Evolutionary conservation across 768 basidiomycete species (phyloP).

Genomic region (Tylopilus rubrobrunneus): DNA sequence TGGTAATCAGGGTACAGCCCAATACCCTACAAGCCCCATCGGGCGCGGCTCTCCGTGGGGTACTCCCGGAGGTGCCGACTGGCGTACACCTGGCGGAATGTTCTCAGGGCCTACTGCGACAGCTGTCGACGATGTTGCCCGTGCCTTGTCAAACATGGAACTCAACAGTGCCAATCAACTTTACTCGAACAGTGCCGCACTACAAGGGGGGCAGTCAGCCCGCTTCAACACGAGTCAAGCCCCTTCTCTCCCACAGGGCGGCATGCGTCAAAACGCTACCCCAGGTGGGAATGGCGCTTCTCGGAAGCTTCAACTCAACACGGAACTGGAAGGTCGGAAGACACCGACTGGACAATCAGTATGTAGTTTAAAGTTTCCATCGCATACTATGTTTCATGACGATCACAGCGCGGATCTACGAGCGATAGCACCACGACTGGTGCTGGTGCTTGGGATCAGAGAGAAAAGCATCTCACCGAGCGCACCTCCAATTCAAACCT

Average conservation of each 20-base stretch:
- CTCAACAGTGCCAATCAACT: slow-evolving; percentile 34
- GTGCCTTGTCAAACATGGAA: slow-evolving; percentile 68
- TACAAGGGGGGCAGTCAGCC: slow-evolving; percentile 50
- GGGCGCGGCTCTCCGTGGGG: slow-evolving; percentile 68
- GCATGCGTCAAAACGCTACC: slow-evolving; percentile 37
- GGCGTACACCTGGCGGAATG: slow-evolving; percentile 45
- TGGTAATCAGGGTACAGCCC: slow-evolving; percentile 29
- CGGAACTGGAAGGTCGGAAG: slow-evolving; percentile 66
- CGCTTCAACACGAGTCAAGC: slow-evolving; percentile 56
- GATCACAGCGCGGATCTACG: slow-evolving; percentile 35
- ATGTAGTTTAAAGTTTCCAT: slow-evolving; percentile 41
- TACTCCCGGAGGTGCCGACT: slow-evolving; percentile 49
- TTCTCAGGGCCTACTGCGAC: slow-evolving; percentile 23
- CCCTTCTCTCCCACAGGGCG: slow-evolving; percentile 39
- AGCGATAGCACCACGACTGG: slow-evolving; percentile 32
- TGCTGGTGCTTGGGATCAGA: slow-evolving; percentile 58
- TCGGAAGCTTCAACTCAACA: slow-evolving; percentile 52
- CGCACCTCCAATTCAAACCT: slow-evolving; percentile 69
- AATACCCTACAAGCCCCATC: slow-evolving; percentile 52
- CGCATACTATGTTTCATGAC: slow-evolving; percentile 29
- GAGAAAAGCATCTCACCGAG: slow-evolving; percentile 51
- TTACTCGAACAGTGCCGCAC: slow-evolving; percentile 27
- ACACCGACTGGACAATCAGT: slow-evolving; percentile 54
- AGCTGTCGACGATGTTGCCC: slow-evolving; percentile 69
- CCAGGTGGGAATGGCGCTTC: slow-evolving; percentile 37